These are phyloP conservation scores for Skeletonema marinoi DNA, from an alignment of 108 stramenopile species.

Conservation along the genomic window DNA sequence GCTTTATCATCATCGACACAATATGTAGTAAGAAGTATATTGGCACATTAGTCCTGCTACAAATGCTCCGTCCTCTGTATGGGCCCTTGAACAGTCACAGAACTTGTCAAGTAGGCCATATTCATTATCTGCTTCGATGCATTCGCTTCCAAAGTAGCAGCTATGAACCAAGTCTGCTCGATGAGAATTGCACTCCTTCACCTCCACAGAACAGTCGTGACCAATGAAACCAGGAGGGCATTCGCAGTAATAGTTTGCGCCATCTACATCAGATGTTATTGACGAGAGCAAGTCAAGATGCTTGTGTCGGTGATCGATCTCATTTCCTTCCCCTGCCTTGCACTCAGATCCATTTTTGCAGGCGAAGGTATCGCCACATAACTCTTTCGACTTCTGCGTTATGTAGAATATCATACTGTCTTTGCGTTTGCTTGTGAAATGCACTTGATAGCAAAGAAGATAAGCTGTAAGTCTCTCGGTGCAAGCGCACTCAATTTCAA, in stretches of 20 bases:
- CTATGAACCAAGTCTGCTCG: constrained; percentile 31
- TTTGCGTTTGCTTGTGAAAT: not conserved
- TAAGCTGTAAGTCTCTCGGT: too few relatives aligned
- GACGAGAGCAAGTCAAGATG: not conserved
- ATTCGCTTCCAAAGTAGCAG: constrained; percentile 37
- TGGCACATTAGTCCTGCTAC: constrained; percentile 37
- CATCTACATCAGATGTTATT: not conserved
- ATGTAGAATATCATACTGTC: not conserved
- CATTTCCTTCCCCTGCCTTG: not conserved
- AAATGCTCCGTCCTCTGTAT: constrained; percentile 2
- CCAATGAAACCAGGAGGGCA: constrained; percentile 20
- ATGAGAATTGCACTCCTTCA: constrained; percentile 13
- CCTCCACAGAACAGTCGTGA: constrained; percentile 18
- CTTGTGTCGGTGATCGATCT: not conserved
- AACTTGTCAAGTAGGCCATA: constrained; percentile 34
- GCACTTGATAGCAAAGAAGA: too few relatives aligned
- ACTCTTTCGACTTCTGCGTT: not conserved
- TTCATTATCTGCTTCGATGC: constrained; percentile 31
- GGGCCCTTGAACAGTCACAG: constrained; percentile 28
- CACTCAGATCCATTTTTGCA: not conserved
- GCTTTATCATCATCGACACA: constrained; percentile 5
- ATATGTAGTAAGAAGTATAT: constrained; percentile 19
- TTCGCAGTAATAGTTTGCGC: constrained; percentile 8
- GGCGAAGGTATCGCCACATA: not conserved
- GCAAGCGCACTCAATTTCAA: too few relatives aligned